Conservation (phyloP, 78 protist species). For the Bigelowiella natans region DNA sequence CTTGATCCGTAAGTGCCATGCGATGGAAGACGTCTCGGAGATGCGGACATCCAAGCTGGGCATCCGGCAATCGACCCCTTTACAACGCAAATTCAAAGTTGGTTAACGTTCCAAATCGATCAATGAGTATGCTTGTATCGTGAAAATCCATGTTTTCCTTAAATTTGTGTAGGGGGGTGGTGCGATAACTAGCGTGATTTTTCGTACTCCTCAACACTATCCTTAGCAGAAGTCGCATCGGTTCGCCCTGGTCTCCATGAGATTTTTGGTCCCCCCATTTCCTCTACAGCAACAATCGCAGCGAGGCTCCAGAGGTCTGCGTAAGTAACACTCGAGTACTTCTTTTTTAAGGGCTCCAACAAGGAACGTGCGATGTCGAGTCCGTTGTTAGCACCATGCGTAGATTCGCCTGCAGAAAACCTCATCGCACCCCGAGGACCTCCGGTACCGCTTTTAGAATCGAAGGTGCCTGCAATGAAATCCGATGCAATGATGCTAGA, state of each 20-base stretch:
- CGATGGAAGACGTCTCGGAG: slow-evolving; percentile 8
- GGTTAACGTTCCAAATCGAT: no score
- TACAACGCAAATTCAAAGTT: no score
- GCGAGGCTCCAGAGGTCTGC: slow-evolving; percentile 9
- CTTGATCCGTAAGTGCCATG: neutral
- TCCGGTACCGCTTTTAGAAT: neutral
- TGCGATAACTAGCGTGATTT: no score
- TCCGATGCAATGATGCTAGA: no score
- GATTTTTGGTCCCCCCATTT: neutral
- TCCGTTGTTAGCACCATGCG: slow-evolving; percentile 2
- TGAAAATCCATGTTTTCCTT: no score
- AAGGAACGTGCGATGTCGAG: neutral
- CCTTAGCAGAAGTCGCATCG: neutral
- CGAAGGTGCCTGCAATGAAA: slow-evolving; percentile 5
- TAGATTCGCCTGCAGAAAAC: neutral
- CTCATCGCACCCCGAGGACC: slow-evolving; percentile 12
- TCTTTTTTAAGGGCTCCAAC: neutral
- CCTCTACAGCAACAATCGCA: neutral
- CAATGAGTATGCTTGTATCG: no score
- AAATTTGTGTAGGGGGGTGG: no score
- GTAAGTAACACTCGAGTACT: neutral
- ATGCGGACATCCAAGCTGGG: neutral
- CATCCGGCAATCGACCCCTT: neutral
- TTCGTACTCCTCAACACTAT: neutral
- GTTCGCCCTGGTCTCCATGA: neutral